A percentile compares a stretch with the other conserved stretches of the same genome.
These are phyloP conservation scores for Trichoderma sp. DNA, from an alignment of 2,329 filamentous ascomycete genomes.

Conservation along the genomic window DNA sequence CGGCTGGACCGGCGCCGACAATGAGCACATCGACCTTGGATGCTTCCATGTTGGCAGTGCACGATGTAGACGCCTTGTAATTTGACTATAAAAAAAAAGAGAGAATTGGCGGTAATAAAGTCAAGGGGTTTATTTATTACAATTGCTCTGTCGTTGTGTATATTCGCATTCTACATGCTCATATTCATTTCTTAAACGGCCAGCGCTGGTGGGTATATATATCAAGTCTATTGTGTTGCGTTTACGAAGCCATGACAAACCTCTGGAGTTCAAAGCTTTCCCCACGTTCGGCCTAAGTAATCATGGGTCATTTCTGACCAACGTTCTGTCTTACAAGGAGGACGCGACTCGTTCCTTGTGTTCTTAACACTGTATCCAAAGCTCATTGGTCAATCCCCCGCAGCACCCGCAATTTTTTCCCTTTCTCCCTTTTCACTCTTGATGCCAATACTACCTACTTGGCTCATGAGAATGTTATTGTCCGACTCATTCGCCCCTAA, in stretches of 20 bases:
- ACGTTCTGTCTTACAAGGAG: background rate
- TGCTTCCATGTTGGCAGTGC: background rate
- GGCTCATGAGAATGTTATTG: background rate
- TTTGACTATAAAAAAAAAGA: background rate
- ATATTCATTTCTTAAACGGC: background rate
- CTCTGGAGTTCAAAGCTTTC: background rate
- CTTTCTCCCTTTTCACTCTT: background rate
- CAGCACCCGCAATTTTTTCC: background rate
- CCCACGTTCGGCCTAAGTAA: background rate
- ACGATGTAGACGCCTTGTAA: background rate
- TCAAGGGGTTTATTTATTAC: background rate
- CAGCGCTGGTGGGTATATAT: background rate
- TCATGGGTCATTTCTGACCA: constrained; percentile 21
- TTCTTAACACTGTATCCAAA: background rate
- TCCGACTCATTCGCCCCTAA: background rate
- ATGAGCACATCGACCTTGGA: constrained; percentile 41
- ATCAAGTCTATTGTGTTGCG: background rate
- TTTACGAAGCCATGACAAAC: constrained; percentile 8
- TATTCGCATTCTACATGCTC: background rate
- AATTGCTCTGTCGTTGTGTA: background rate
- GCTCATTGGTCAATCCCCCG: background rate
- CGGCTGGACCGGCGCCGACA: constrained; percentile 44
- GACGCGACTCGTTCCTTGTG: background rate
- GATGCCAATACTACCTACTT: no score
- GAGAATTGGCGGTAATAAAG: background rate